Evolutionary conservation across 2,329 filamentous ascomycete species (phyloP), one percentile per base, ranked within the genome.

Genomic region (Boeremia exigua): DNA sequence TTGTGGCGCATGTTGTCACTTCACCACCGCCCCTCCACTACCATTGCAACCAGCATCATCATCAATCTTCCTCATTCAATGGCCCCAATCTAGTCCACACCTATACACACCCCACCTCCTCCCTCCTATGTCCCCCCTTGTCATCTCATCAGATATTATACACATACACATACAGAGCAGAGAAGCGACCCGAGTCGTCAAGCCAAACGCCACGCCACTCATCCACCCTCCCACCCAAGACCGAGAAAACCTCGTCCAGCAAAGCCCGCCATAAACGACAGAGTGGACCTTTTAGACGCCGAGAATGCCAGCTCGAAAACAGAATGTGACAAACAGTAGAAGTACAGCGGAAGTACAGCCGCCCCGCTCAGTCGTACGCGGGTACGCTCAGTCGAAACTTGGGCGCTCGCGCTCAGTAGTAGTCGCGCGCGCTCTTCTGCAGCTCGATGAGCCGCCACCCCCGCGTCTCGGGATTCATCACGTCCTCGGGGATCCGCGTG

Each of bases 371-470:
- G n/a, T n/a, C n/a, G n/a, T n/a, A n/a, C n/a, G n/a, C n/a, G 34
- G 49, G 34, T 46, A 27, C 36, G 15, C 19, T 32, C 38, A 29
- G 23, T 9, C 17, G 36, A n/a, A 15, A 40, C 34, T 56, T 60
- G 32, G n/a, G n/a, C n/a, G n/a, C n/a, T n/a, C n/a, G 54, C 14
- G 40, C 57, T 86, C 81, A 90, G 63, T 89, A 87, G 69, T 90
- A 98, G 79, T 99, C 95, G 71, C 95, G 87, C 52, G 91, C 94
- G 76, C 92, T 96, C 88, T 99, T 99, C 78, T 99, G 95, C 82
- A 99, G 87, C 81, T 99, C 95, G 73, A 99, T 98, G 76, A 99
- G 81, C 70, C 94, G 88, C 95, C 95, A 99, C 29, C 95, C 95
- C 72, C 93, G 86, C 10, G 95, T 99, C 80, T 99, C 95, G 2